Evolutionary conservation across 352 stramenopile genomes (phyloP).

Genomic region (Globisporangium carolinianum): DNA sequence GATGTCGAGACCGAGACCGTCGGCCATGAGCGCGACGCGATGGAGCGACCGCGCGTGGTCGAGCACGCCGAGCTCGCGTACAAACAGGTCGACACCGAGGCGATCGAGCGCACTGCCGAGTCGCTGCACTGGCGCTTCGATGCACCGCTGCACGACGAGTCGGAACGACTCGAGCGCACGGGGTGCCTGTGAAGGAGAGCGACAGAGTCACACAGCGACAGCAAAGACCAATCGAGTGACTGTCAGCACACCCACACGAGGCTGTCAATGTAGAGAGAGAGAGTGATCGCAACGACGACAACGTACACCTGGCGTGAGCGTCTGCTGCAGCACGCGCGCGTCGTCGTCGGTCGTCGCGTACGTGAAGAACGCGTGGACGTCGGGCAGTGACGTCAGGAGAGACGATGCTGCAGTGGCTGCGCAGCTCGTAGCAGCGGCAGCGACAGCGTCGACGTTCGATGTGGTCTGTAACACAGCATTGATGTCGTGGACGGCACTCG

Average conservation of each 20-base stretch:
- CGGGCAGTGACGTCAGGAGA: slow-evolving; percentile 4
- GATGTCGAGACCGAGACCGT: slow-evolving; percentile 67
- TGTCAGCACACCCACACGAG: no score
- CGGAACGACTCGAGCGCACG: slow-evolving; percentile 21
- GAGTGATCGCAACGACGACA: background rate
- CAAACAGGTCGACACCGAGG: slow-evolving; percentile 35
- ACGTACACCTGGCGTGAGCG: slow-evolving; percentile 2
- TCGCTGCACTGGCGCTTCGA: slow-evolving; percentile 31
- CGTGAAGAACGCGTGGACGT: slow-evolving; percentile 12
- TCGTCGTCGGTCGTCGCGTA: slow-evolving; percentile 3
- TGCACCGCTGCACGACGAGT: slow-evolving; percentile 29
- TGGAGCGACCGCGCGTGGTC: slow-evolving; percentile 52
- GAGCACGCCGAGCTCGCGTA: slow-evolving; percentile 30
- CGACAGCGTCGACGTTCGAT: background rate
- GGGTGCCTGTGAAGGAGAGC: background rate
- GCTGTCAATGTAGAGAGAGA: no score
- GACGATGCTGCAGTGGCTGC: background rate
- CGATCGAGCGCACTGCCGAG: slow-evolving; percentile 38
- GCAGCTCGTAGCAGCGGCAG: no score
- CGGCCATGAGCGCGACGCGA: slow-evolving; percentile 64
- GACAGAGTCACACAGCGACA: background rate
- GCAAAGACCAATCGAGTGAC: background rate
- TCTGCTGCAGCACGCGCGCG: slow-evolving; percentile 2
- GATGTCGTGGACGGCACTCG: background rate
- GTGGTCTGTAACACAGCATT: background rate